Evolutionary conservation across 805 yeast genomes (phyloP).

Genomic region (Metschnikowia cubensis): DNA sequence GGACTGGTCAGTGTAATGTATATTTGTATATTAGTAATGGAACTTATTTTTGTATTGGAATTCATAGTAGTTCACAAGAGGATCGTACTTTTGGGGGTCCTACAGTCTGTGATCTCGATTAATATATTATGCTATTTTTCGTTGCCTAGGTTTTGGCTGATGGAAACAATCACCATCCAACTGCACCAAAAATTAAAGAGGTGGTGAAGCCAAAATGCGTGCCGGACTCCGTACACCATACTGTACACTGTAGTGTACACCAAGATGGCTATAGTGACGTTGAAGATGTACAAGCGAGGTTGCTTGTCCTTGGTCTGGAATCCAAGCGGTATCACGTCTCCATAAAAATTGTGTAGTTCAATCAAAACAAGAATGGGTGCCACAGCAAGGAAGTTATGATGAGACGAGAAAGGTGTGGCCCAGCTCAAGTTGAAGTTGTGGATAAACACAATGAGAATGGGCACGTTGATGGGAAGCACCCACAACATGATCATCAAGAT

Average conservation of each 20-base stretch:
- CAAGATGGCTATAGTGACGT: slow-evolving; percentile 27
- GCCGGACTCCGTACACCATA: slow-evolving; percentile 70
- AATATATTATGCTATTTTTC: neutral
- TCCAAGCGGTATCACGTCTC: slow-evolving; percentile 36
- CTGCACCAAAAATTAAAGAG: slow-evolving; percentile 62
- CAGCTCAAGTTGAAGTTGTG: slow-evolving; percentile 75
- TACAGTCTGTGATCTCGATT: too few relatives aligned
- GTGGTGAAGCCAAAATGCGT: slow-evolving; percentile 82
- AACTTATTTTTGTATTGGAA: slow-evolving; percentile 16
- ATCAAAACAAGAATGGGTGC: slow-evolving; percentile 64
- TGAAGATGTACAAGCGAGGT: slow-evolving; percentile 3
- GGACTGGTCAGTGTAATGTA: slow-evolving; percentile 20
- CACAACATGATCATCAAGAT: slow-evolving; percentile 66
- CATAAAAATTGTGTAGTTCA: slow-evolving; percentile 41
- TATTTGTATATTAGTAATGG: slow-evolving; percentile 24
- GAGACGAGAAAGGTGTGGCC: slow-evolving; percentile 82
- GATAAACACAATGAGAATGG: slow-evolving; percentile 74
- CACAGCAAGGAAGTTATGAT: slow-evolving; percentile 76
- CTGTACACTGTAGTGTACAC: slow-evolving; percentile 57
- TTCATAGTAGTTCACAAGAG: too few relatives aligned
- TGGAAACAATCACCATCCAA: slow-evolving; percentile 34
- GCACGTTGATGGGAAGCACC: slow-evolving; percentile 74
- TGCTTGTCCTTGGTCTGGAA: slow-evolving; percentile 1
- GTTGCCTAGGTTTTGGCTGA: slow-evolving; percentile 1
- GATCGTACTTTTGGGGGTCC: too few relatives aligned